Percentiles rank a stretch among this genome's conserved stretches.
These are phyloP conservation scores for Phoma sp. DNA, from an alignment of 2,329 filamentous ascomycete genomes.

Conservation along the genomic window DNA sequence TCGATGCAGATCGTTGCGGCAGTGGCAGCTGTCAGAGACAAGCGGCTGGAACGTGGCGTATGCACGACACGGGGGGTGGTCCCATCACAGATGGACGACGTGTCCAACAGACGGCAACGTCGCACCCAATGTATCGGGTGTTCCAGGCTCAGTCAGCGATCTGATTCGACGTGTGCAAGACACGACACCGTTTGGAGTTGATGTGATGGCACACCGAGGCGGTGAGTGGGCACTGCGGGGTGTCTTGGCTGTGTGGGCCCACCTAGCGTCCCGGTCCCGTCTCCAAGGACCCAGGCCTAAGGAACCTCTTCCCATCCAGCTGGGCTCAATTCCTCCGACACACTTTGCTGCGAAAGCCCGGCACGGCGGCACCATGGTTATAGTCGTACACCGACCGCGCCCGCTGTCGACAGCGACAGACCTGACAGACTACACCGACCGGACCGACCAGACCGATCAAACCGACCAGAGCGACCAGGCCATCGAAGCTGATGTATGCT, in stretches of 20 bases:
- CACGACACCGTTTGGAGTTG: constrained; percentile 2
- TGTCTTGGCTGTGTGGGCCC: constrained; percentile 5
- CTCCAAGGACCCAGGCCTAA: constrained; percentile 15
- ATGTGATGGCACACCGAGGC: constrained; percentile 6
- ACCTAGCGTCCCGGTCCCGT: constrained; percentile 14
- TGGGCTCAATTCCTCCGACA: constrained; percentile 11
- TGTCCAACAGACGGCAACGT: constrained; percentile 11
- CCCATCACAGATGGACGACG: constrained; percentile 5
- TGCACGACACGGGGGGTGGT: constrained; percentile 4
- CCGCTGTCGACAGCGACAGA: constrained; percentile 15
- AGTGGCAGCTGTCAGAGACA: constrained; percentile 5
- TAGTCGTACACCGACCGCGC: background rate
- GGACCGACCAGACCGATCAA: background rate
- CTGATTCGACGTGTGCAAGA: constrained; percentile 11
- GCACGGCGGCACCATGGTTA: constrained; percentile 4
- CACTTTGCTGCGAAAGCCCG: constrained; percentile 5
- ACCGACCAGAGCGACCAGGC: background rate
- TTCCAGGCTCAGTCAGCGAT: background rate
- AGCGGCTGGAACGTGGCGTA: constrained; percentile 8
- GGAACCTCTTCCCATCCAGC: constrained; percentile 18
- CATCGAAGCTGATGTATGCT: constrained; percentile 15
- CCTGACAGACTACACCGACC: constrained; percentile 2
- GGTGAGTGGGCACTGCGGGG: constrained; percentile 14
- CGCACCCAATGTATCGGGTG: constrained; percentile 4
- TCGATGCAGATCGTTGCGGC: constrained; percentile 3